These are phyloP conservation scores for Paraurostyla sp. DNA, from an alignment of 73 alveolate species.

Conservation along the genomic window DNA sequence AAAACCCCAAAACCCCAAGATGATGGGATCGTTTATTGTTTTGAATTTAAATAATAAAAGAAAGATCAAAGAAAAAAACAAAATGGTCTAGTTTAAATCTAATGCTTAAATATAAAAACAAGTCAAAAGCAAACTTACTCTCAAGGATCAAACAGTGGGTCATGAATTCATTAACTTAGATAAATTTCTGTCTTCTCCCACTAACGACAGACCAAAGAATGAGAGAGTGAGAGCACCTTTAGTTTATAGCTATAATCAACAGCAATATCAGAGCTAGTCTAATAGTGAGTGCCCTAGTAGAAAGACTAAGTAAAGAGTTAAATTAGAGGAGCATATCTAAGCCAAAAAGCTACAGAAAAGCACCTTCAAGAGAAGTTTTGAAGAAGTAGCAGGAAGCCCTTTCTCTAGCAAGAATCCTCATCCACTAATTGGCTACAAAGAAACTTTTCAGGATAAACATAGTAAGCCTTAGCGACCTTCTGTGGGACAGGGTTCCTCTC, in stretches of 20 bases:
- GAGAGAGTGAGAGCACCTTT: neutral
- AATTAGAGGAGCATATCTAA: neutral
- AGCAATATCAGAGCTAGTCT: neutral
- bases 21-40: conserved; percentile 23
- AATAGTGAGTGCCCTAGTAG: conserved; percentile 37
- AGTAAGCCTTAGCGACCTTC: neutral
- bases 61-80: neutral
- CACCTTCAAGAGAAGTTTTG: neutral
- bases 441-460: neutral
- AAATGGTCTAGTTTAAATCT: neutral
- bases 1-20: no score
- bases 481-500: conserved; percentile 8
- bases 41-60: neutral
- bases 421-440: neutral
- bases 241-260: neutral
- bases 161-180: no score
- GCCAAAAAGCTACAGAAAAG: neutral
- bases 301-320: neutral
- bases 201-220: neutral
- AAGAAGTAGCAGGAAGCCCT: neutral
- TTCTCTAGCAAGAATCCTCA: neutral
- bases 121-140: neutral
- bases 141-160: neutral
- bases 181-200: neutral
- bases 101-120: neutral